Base-by-base conservation (phyloP, 1,139 yeast species). In the Blastobotrys illinoisensis region DNA sequence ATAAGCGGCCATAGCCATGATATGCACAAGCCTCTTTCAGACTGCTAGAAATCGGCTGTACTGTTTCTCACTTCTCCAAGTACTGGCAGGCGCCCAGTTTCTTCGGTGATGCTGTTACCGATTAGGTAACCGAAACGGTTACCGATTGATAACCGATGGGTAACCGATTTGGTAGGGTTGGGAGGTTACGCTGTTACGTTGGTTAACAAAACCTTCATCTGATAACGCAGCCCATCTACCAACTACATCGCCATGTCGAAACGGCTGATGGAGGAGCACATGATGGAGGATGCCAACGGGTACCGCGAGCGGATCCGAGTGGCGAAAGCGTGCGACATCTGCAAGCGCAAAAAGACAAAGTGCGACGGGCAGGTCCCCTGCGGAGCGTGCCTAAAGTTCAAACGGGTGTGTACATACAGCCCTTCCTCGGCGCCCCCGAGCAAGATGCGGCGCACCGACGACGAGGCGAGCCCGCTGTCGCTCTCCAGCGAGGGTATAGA, bases 311-410 rank as follows among this genome's bases (percentile, higher is more conserved):
- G 66, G 28, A 45, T 60, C 24, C 53, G 66, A 23, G 87, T 82
- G 3, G 74, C 76, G 49, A 78, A 76, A 58, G 88, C 88, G 1
- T 83, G 88, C 62, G 83, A 79, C 56, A 71, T 83, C 24, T 83
- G 88, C 67, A 73, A 85, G 59, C 70, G 74, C 36, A 83, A 81
- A 56, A 83, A 83, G 66, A 81, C 81, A 58, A 83, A 83, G 63
- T 83, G 88, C 64, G 78, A 82, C 49, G 87, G 87, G 2, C 71
- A 75, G 20, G 67, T 66, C 50, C 87, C 88, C 1, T 83, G 88
- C 60, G 62, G 64, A 9, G 74, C 80, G 7, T 83, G 88, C 65
- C 60, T 66, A 9, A 75, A 74, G 64, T 78, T 75, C 56, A 71
- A 69, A 45, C 71, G 71, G 49, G 75, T 71, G 23, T 82, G 86